Base-by-base conservation (phyloP, 139 green algal genomes). In the Mychonastes homosphaera region DNA sequence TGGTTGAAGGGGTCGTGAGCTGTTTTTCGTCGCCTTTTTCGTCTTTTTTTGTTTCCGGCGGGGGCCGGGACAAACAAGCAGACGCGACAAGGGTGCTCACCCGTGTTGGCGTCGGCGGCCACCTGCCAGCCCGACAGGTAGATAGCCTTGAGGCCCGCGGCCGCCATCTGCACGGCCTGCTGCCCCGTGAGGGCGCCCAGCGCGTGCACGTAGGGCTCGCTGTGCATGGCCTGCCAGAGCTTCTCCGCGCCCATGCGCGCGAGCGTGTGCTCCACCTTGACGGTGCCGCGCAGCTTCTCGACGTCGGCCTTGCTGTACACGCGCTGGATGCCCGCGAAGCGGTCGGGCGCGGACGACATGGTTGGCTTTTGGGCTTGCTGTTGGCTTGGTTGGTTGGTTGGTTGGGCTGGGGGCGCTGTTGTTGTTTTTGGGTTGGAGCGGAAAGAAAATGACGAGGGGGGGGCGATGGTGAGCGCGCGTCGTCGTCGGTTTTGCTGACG, bases 101-200 rank as follows among this genome's bases (percentile, higher is more conserved):
- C 67, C 6, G 64, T 76, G 71, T 90, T 90, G 58, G 57, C 65
- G 44, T 90, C 82, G 2, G 76, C 82, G 6, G 82, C 82, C 43
- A 90, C 82, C 36, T 94, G 86, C 87, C 87, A 95, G 56, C 87
- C 87, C 4, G 73, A 86, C 24, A 91, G 80, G 74, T 95, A 95
- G 60, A 95, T 90, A 43, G 87, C 84, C 72, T 94, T 88, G 6
- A 95, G 72, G 27, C 85, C 85, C 32, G 78, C 80, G 7, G 53
- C 35, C 2, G 67, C 72, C 54, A 67, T 71, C 67, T 82, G 62
- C 15, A 72, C 60, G 6, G 77, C 78, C 64, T 86, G 79, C 36
- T 44, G 19, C 23, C 46, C 61, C 2, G 76, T 84, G 38, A 92
- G 67, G 0, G 82, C 80, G 28, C 84, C 84, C 40, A 92, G 76